Evolutionary conservation across 1,284 basidiomycete species (phyloP), one percentile per base, ranked within the genome.

Genomic region (Rhodofomes roseus): DNA sequence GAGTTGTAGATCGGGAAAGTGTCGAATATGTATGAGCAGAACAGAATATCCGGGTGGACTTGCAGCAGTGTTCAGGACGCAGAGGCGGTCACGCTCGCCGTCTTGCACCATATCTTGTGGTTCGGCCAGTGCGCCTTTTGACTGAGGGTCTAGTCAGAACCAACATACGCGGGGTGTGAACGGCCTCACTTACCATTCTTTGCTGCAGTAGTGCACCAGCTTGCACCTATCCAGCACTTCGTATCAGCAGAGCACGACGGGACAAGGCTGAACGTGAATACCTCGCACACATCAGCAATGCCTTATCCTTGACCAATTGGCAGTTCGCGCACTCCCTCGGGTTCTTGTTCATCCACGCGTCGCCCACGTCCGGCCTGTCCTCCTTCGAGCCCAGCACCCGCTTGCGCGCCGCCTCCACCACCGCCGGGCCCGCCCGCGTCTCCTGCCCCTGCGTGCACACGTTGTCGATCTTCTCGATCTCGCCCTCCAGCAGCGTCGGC

Each of bases 281-380:
- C 46, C 29, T 51, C 27, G 50, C 34, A 12, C 50, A 51, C 27
- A 34, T 22, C 31, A 51, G 22, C 50, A 36, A 18, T 20, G 50
- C 50, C 50, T 51, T 51, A 22, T 51, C 50, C 27, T 51, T 51
- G 11, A 51, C 50, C 27, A 22, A 29, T 12, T 34, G 50, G 50
- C 50, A 51, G 18, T 36, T 51, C 20, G 50, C 29, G 29, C 50
- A 51, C 29, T 51, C 50, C 7, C 50, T 18, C 18, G 50, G 29
- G 50, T 51, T 51, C 50, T 36, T 51, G 29, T 51, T 18, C 50
- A 51, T 51, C 50, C 50, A 51, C 14, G 50, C 50, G 18, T 51
- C 50, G 50, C 50, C 34, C 11, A 51, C 43, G 20, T 44, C 43
- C 23, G 43, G 43, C 43, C 8, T 22, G 20, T 23, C 23, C 43